Conservation (phyloP, 1,284 basidiomycete species). For the Heterobasidion parviporum region DNA sequence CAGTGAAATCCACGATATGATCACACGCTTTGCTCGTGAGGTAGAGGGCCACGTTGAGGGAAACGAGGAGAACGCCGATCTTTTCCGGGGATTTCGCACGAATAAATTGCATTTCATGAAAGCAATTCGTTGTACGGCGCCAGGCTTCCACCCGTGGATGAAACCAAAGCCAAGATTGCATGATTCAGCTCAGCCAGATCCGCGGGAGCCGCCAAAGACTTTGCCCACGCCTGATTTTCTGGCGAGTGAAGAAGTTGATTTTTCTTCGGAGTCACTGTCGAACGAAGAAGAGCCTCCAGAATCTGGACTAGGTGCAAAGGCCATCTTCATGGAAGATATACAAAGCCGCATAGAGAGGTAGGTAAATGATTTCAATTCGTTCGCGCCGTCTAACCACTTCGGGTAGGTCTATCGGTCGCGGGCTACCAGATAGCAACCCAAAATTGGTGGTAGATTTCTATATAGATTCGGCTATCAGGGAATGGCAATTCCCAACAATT, state of each 20-base stretch:
- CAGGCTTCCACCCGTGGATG: slow-evolving; percentile 26
- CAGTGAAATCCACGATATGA: slow-evolving; percentile 36
- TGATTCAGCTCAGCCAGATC: not conserved
- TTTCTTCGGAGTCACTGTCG: not conserved
- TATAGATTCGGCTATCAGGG: slow-evolving; percentile 32
- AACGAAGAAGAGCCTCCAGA: not conserved
- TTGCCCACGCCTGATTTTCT: slow-evolving; percentile 23
- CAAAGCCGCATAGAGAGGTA: slow-evolving; percentile 7
- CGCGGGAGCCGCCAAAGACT: not conserved
- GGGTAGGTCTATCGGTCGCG: slow-evolving; percentile 50
- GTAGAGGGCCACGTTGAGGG: slow-evolving; percentile 39
- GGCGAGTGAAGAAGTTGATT: slow-evolving; percentile 7
- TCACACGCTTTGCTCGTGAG: slow-evolving; percentile 35
- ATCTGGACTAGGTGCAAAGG: not conserved
- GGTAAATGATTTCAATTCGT: not conserved
- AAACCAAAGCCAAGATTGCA: not conserved
- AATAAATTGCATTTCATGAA: slow-evolving; percentile 35
- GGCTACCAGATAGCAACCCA: slow-evolving; percentile 55
- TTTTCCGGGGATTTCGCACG: slow-evolving; percentile 44
- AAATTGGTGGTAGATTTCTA: slow-evolving; percentile 44
- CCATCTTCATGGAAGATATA: not conserved
- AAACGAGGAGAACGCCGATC: slow-evolving; percentile 24
- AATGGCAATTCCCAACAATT: slow-evolving; percentile 41
- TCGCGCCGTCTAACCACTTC: not conserved
- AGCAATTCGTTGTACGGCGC: slow-evolving; percentile 40